Evolutionary conservation across 495 filamentous ascomycete species (phyloP).

Genomic region (Penicillium coprophilum): DNA sequence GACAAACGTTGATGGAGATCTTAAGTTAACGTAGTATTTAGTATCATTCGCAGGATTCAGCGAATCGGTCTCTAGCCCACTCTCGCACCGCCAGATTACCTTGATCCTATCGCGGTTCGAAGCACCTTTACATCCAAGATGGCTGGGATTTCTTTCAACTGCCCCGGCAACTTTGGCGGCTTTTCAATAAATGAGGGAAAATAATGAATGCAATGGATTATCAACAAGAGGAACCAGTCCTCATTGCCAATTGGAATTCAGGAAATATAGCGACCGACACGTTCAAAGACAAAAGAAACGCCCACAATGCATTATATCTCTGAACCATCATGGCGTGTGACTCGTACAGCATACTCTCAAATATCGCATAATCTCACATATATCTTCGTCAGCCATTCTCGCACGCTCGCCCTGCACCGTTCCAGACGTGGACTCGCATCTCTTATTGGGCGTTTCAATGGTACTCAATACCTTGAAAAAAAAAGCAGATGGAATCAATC

Average conservation of each 20-base stretch:
- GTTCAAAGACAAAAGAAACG: conserved; percentile 3
- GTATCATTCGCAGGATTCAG: conserved; percentile 21
- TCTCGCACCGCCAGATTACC: conserved; percentile 10
- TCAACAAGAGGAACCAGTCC: conserved; percentile 5
- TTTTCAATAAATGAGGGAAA: neutral
- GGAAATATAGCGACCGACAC: neutral
- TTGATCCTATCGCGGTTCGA: conserved; percentile 21
- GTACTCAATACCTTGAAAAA: neutral
- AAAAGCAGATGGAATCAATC: neutral
- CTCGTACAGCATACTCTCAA: neutral
- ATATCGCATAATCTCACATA: neutral
- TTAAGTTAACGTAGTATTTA: neutral
- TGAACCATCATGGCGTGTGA: neutral
- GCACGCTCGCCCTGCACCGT: neutral
- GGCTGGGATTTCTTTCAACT: conserved; percentile 15
- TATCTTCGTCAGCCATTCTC: neutral
- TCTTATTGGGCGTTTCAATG: neutral
- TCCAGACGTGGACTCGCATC: neutral
- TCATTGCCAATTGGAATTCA: neutral
- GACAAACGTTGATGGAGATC: neutral
- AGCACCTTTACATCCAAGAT: conserved; percentile 20
- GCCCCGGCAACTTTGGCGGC: neutral
- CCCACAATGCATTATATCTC: conserved; percentile 3
- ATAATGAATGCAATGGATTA: conserved; percentile 1
- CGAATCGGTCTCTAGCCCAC: conserved; percentile 11